phyloP scores from a whole-genome alignment of 2,329 filamentous ascomycete species.

The Paracoccidioides lutzii region DNA sequence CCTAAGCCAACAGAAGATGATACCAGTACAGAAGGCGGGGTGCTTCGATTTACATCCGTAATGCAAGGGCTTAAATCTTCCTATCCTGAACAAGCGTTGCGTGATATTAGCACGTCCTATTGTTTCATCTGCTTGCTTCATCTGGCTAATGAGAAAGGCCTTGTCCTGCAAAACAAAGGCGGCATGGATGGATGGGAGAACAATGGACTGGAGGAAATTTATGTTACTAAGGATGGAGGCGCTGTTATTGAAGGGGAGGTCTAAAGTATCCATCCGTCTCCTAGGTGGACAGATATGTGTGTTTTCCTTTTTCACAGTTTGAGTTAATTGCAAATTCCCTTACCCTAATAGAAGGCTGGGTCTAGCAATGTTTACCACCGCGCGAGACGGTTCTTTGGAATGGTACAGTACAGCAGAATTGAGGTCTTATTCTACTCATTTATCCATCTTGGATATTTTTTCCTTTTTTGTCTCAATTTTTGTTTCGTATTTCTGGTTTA shows the following conservation, averaged over 20 bases:
- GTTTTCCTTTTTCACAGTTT: background rate
- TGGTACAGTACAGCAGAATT: too few species aligned
- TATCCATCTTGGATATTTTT: too few species aligned
- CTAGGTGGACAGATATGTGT: background rate
- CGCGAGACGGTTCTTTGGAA: too few species aligned
- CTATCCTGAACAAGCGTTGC: constrained; percentile 74
- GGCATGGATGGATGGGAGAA: constrained; percentile 10
- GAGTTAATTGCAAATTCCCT: too few species aligned
- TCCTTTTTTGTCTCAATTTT: too few species aligned
- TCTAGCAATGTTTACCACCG: too few species aligned
- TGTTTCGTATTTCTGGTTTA: too few species aligned
- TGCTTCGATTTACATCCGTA: constrained; percentile 75
- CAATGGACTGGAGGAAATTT: constrained; percentile 33
- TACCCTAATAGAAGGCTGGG: too few species aligned
- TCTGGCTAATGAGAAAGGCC: constrained; percentile 82
- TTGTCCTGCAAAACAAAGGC: constrained; percentile 55
- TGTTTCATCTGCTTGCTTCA: constrained; percentile 92
- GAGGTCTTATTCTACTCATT: too few species aligned
- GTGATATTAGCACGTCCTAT: constrained; percentile 83
- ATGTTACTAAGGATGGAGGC: constrained; percentile 27
- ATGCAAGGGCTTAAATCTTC: constrained; percentile 81
- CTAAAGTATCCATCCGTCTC: background rate
- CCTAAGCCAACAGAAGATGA: constrained; percentile 17
- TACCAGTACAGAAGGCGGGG: constrained; percentile 25
- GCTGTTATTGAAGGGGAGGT: constrained; percentile 18